A percentile compares a stretch with the other conserved stretches of the same genome.
These are phyloP conservation scores for Salvia hispanica DNA, from an alignment of 257 asterid genomes.

Conservation along the genomic window DNA sequence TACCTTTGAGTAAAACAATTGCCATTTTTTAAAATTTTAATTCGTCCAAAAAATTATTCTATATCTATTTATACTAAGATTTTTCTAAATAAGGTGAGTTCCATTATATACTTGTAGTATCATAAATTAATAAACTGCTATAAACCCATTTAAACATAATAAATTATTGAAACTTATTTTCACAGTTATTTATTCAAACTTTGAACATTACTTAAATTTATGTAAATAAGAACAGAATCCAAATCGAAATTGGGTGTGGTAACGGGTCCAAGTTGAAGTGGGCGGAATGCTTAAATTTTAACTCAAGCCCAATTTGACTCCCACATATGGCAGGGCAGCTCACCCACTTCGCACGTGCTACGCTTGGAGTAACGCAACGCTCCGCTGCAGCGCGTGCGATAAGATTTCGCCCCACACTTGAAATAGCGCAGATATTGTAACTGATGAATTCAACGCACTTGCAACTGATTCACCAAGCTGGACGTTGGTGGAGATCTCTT, in stretches of 20 bases:
- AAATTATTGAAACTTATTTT: no score
- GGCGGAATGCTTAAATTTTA: neutral
- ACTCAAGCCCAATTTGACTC: neutral
- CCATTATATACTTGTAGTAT: no score
- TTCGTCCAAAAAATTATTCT: no score
- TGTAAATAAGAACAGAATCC: neutral
- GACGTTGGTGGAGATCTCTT: conserved; percentile 29
- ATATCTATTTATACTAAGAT: no score
- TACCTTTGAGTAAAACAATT: no score
- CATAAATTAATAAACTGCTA: no score
- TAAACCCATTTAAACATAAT: no score
- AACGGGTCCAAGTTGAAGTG: neutral
- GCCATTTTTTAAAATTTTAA: no score
- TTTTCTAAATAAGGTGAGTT: no score
- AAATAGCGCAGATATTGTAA: conserved; percentile 12
- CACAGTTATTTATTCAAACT: no score
- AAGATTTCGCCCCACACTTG: neutral
- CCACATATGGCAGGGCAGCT: neutral
- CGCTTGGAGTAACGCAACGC: conserved; percentile 24
- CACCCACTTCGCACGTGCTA: neutral
- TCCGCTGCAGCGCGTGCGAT: conserved; percentile 26
- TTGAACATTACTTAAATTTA: no score
- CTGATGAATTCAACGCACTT: conserved; percentile 19
- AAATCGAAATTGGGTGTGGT: neutral
- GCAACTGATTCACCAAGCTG: conserved; percentile 31